A percentile compares a stretch with the other conserved stretches of the same genome.
These are phyloP conservation scores for Iris pallida DNA, from an alignment of 116 monocot genomes.

Conservation along the genomic window DNA sequence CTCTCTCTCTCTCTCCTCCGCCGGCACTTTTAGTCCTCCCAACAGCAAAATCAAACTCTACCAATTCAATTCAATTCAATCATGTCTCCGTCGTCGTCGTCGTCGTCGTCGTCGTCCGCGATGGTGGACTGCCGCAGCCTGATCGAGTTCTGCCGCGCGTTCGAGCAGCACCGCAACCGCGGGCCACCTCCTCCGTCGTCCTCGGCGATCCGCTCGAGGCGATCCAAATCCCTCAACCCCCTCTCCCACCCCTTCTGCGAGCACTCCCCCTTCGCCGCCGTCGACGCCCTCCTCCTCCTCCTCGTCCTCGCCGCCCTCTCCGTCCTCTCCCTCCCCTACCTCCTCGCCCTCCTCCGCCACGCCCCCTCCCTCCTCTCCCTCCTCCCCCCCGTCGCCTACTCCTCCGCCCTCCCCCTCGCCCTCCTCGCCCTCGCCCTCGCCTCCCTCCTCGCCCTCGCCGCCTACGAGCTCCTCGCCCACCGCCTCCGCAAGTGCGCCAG, in stretches of 20 bases:
- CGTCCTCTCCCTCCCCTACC: conserved; percentile 48
- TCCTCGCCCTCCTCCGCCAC: conserved; percentile 33
- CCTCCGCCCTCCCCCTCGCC: conserved; percentile 24
- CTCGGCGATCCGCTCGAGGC: not conserved
- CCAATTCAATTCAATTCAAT: too few relatives aligned
- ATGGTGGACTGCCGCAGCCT: conserved; percentile 92
- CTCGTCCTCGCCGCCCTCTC: conserved; percentile 56
- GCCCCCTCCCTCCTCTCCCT: conserved; percentile 24
- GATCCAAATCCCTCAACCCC: conserved; percentile 20
- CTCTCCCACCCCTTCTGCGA: conserved; percentile 49
- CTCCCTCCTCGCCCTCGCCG: conserved; percentile 12
- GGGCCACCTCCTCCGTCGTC: conserved; percentile 8
- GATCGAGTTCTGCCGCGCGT: conserved; percentile 89
- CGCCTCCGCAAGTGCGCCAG: conserved; percentile 32
- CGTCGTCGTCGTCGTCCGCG: not conserved
- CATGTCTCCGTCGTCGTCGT: too few relatives aligned
- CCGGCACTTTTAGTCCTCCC: too few relatives aligned
- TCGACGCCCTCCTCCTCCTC: conserved; percentile 42
- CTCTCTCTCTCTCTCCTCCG: too few relatives aligned
- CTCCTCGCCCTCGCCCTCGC: conserved; percentile 20
- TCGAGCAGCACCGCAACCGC: conserved; percentile 54
- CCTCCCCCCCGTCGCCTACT: conserved; percentile 35
- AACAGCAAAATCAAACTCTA: too few relatives aligned
- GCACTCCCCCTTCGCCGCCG: conserved; percentile 39
- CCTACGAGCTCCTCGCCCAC: conserved; percentile 20